Conservation (phyloP, 169 alveolate species). For the Theileria parva region DNA sequence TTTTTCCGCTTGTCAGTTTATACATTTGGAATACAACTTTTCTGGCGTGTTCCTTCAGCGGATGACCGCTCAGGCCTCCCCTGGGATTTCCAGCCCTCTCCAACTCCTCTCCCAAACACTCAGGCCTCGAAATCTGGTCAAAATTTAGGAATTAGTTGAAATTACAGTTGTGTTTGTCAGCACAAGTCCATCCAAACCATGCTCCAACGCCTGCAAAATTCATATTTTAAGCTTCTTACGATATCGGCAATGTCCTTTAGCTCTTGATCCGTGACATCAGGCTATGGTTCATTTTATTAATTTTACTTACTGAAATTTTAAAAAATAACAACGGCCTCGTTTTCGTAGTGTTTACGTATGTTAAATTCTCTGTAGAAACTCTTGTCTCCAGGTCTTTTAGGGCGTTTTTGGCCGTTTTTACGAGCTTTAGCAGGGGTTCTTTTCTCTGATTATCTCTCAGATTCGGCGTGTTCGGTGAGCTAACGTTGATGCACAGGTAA, state of each 20-base stretch:
- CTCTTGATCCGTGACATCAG: constrained; percentile 78
- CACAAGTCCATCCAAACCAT: constrained; percentile 79
- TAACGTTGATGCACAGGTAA: constrained; percentile 79
- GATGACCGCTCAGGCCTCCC: constrained; percentile 86
- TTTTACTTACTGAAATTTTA: constrained; percentile 54
- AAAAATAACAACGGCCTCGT: constrained; percentile 49
- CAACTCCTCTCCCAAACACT: constrained; percentile 19
- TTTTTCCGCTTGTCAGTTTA: constrained; percentile 72
- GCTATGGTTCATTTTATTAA: constrained; percentile 32
- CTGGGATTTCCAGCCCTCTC: constrained; percentile 26
- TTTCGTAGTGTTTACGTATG: constrained; percentile 49
- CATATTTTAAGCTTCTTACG: constrained; percentile 6
- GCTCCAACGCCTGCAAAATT: constrained; percentile 64
- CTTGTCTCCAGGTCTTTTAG: constrained; percentile 48
- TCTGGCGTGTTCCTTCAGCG: constrained; percentile 74
- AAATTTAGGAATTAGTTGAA: background rate
- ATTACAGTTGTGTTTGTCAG: constrained; percentile 82
- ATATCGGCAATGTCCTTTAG: constrained; percentile 80
- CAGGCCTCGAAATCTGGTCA: constrained; percentile 34
- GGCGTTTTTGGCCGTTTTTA: constrained; percentile 65
- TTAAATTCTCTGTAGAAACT: background rate
- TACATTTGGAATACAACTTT: constrained; percentile 78
- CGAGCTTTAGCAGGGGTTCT: constrained; percentile 68
- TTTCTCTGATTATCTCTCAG: constrained; percentile 76
- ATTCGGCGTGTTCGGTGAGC: constrained; percentile 86